Evolutionary conservation across 2,329 filamentous ascomycete species (phyloP).

Genomic region (Alternaria ethzedia): DNA sequence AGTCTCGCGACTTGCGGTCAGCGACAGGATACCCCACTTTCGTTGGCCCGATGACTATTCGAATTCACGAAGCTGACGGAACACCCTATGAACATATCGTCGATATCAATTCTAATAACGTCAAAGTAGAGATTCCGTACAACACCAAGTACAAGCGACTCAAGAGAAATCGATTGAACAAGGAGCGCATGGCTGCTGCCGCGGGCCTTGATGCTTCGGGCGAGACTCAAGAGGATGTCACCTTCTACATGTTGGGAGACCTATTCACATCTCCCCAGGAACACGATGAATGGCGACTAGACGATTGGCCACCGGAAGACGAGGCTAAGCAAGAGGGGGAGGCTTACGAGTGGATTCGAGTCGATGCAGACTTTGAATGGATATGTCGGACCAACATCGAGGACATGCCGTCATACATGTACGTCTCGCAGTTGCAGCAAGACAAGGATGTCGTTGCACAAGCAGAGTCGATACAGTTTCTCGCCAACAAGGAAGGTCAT

Average conservation of each 20-base stretch:
- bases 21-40: slow-evolving; percentile 79
- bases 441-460: slow-evolving; percentile 95
- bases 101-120: slow-evolving; percentile 85
- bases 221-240: slow-evolving; percentile 75
- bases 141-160: slow-evolving; percentile 99
- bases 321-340: slow-evolving; percentile 93
- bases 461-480: slow-evolving; percentile 73
- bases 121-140: slow-evolving; percentile 93
- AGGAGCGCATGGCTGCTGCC: slow-evolving; percentile 73
- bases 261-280: slow-evolving; percentile 85
- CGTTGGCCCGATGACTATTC: slow-evolving; percentile 94
- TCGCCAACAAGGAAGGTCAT: slow-evolving; percentile 71
- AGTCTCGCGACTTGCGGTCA: slow-evolving; percentile 70
- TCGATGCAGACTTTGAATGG: slow-evolving; percentile 99
- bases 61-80: slow-evolving; percentile 97
- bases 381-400: slow-evolving; percentile 78
- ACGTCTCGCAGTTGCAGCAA: slow-evolving; percentile 94
- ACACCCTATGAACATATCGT: slow-evolving; percentile 98
- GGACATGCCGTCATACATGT: slow-evolving; percentile 95
- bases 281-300: slow-evolving; percentile 79
- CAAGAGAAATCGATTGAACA: slow-evolving; percentile 83
- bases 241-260: slow-evolving; percentile 91
- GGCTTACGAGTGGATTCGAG: slow-evolving; percentile 97
- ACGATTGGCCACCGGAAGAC: slow-evolving; percentile 88
- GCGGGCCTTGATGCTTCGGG: slow-evolving; percentile 67